Percentiles rank a stretch among this genome's conserved stretches.
These are phyloP conservation scores for Guadua angustifolia DNA, from an alignment of 176 grass and related monocot genomes.

Conservation along the genomic window DNA sequence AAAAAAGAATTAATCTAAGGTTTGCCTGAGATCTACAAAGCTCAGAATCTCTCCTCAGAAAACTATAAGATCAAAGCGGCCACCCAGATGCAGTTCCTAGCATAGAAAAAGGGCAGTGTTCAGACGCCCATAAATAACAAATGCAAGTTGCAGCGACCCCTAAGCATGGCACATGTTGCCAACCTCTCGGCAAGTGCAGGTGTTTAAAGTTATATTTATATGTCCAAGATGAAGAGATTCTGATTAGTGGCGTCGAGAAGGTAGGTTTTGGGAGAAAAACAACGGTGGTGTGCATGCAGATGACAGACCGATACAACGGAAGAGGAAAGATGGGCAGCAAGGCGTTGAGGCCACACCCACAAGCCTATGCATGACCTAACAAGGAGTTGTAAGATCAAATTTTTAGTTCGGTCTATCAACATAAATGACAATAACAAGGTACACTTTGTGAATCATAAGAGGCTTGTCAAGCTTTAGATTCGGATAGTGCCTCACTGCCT, in stretches of 20 bases:
- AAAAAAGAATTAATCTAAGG: background rate
- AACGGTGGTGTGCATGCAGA: background rate
- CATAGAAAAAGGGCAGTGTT: background rate
- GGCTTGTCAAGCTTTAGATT: too few relatives aligned
- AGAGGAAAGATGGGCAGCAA: background rate
- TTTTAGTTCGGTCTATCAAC: background rate
- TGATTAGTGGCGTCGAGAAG: background rate
- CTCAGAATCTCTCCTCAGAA: slow-evolving; percentile 7
- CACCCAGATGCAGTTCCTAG: slow-evolving; percentile 20
- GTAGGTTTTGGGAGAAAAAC: background rate
- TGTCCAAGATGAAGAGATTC: slow-evolving; percentile 15
- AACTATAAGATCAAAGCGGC: slow-evolving; percentile 14
- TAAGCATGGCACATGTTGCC: slow-evolving; percentile 34
- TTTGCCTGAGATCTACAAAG: background rate
- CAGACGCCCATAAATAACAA: background rate
- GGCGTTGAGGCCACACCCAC: background rate
- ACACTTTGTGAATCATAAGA: too few relatives aligned
- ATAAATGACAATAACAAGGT: background rate
- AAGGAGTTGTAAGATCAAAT: slow-evolving; percentile 1
- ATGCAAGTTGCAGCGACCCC: background rate
- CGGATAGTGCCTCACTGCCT: too few relatives aligned
- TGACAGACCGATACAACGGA: background rate
- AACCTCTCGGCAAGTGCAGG: background rate
- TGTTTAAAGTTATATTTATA: background rate
- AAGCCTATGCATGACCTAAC: background rate